These are phyloP conservation scores for Penicillium goetzii DNA, from an alignment of 495 filamentous ascomycete species.

Conservation along the genomic window DNA sequence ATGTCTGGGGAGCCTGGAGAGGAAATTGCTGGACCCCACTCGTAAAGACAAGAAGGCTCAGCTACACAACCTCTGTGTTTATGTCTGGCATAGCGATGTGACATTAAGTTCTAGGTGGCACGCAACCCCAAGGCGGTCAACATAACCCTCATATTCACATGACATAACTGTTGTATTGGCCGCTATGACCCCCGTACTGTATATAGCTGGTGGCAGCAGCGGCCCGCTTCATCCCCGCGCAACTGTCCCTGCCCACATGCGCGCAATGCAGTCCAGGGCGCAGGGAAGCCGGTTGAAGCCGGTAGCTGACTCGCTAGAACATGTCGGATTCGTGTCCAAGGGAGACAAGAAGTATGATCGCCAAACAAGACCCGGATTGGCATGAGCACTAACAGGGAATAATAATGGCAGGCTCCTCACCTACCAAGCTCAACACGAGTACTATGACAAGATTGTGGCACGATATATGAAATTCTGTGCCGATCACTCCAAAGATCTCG, in stretches of 20 bases:
- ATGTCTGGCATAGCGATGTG: too few relatives aligned
- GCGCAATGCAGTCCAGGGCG: slow-evolving; percentile 27
- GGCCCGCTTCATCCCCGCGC: slow-evolving; percentile 16
- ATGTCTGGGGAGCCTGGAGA: too few relatives aligned
- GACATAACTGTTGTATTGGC: background rate
- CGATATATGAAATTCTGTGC: slow-evolving; percentile 89
- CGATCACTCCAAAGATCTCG: slow-evolving; percentile 67
- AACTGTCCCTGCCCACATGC: slow-evolving; percentile 12
- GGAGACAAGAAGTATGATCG: slow-evolving; percentile 71
- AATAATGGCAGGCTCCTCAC: slow-evolving; percentile 72
- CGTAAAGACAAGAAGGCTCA: too few relatives aligned
- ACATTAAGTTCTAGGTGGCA: too few relatives aligned
- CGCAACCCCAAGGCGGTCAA: background rate
- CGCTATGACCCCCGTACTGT: background rate
- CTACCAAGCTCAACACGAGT: slow-evolving; percentile 73
- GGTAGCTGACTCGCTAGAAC: slow-evolving; percentile 72
- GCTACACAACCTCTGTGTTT: too few relatives aligned
- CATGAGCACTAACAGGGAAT: slow-evolving; percentile 14
- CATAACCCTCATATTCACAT: background rate
- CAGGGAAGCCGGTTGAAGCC: slow-evolving; percentile 70
- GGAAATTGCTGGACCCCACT: too few relatives aligned
- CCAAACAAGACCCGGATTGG: background rate
- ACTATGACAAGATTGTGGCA: slow-evolving; percentile 82
- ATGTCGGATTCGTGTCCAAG: slow-evolving; percentile 83
- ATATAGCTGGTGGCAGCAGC: background rate